Percentiles rank a stretch among this genome's conserved stretches.
Conservation (phyloP, 2,329 filamentous ascomycete species). For the Rasamsonia emersonii region DNA sequence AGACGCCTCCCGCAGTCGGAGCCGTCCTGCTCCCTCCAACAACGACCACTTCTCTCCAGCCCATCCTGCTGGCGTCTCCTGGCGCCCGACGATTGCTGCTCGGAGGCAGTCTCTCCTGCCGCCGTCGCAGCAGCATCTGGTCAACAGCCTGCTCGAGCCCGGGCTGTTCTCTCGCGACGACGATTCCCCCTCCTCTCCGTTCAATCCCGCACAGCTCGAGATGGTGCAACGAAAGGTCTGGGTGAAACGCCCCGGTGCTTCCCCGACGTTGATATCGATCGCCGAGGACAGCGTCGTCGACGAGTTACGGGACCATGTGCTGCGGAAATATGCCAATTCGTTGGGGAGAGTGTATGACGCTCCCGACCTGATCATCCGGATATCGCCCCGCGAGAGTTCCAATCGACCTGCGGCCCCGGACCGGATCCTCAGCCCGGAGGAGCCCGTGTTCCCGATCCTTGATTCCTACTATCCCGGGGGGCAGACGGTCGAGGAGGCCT, state of each 20-base stretch:
- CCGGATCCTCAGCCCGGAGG: conserved; percentile 73
- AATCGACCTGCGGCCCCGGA: conserved; percentile 45
- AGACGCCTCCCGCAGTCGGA: too few species aligned
- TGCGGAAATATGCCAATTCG: conserved; percentile 90
- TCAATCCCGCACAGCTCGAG: conserved; percentile 16
- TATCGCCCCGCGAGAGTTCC: conserved; percentile 57
- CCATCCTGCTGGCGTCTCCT: conserved; percentile 13
- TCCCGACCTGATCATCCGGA: conserved; percentile 75
- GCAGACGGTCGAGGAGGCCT: conserved; percentile 78
- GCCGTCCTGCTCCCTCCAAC: too few species aligned
- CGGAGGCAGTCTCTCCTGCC: conserved; percentile 34
- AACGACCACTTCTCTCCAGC: conserved; percentile 4
- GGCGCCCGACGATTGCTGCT: conserved; percentile 25
- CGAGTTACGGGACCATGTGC: conserved; percentile 83
- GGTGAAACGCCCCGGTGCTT: conserved; percentile 81
- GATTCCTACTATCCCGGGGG: conserved; percentile 80
- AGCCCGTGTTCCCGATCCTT: conserved; percentile 67
- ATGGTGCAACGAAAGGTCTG: conserved; percentile 66
- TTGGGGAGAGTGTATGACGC: conserved; percentile 82
- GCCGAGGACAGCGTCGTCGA: conserved; percentile 86
- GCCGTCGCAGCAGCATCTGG: conserved; percentile 30
- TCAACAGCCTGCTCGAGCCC: conserved; percentile 25
- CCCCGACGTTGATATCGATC: conserved; percentile 78
- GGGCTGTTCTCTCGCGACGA: conserved; percentile 15
- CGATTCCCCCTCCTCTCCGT: conserved; percentile 13